Conservation (phyloP, 495 filamentous ascomycete genomes). For the Penicillium argentinense region DNA sequence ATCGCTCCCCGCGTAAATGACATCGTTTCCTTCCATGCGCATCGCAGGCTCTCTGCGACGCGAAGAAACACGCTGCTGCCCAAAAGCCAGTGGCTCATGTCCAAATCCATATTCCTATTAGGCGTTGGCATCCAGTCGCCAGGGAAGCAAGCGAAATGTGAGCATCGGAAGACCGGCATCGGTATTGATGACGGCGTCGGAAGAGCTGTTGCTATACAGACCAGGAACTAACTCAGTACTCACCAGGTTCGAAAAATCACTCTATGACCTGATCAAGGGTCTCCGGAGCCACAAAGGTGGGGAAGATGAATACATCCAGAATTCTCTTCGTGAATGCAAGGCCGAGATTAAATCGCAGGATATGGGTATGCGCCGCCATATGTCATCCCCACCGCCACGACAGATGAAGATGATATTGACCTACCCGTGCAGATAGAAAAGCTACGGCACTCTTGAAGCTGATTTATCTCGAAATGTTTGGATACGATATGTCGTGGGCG, state of each 20-base stretch:
- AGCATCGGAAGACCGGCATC: too few species aligned
- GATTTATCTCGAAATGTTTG: constrained; percentile 97
- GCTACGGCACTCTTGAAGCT: constrained; percentile 93
- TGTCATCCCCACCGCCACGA: not conserved
- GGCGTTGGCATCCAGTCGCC: too few species aligned
- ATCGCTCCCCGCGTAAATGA: constrained; percentile 17
- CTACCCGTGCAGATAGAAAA: constrained; percentile 70
- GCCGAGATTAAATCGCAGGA: constrained; percentile 85
- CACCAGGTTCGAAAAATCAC: constrained; percentile 93
- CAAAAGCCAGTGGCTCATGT: too few species aligned
- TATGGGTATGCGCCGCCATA: constrained; percentile 60
- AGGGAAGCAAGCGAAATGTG: too few species aligned
- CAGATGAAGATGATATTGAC: constrained; percentile 20
- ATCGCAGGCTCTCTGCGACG: too few species aligned
- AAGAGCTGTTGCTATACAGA: not conserved
- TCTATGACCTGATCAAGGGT: constrained; percentile 98
- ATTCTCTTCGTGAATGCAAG: constrained; percentile 90
- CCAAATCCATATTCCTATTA: too few species aligned
- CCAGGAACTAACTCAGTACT: constrained; percentile 3
- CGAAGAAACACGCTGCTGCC: too few species aligned
- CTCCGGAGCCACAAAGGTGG: constrained; percentile 89
- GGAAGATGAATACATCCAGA: constrained; percentile 90
- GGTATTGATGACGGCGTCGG: not conserved
- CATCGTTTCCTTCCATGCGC: too few species aligned
- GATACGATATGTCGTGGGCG: constrained; percentile 99